Base-by-base conservation (phyloP, 2,329 filamentous ascomycete genomes). In the Hypomyces rosellus region DNA sequence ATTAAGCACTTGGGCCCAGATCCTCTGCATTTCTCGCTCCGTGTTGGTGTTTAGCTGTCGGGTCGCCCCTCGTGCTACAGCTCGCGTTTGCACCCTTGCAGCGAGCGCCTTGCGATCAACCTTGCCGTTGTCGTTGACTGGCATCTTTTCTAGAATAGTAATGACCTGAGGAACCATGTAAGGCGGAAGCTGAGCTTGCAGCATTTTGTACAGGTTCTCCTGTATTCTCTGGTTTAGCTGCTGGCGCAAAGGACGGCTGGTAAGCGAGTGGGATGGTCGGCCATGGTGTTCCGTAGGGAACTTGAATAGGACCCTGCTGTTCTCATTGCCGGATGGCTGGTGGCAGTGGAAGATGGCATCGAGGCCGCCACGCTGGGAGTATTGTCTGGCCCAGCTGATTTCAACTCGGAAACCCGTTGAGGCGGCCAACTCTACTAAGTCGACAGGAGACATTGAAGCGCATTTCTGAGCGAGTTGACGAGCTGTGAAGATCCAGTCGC, bases 351-450 rank as follows among this genome's bases (percentile, higher is more conserved):
- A 66, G 3, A 66, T 36, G 15, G 57, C 61, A 22, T 65, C 63
- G 0, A 65, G 16, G 1, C 55, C 60, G 12, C 63, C 63, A 1
- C 45, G 48, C n/a, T 60, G 61, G 7, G 55, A 54, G 16, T 50
- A 16, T 38, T 72, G 72, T 14, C 67, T 62, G 0, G 75, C 77
- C 55, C 74, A 75, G 48, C 68, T 67, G 3, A 68, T 55, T 16
- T 77, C 70, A 16, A 77, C 74, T 20, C 69, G 60, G 52, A 73
- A 78, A n/a, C 74, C 74, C 13, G 66, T 58, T 16, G 57, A 54
- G 33, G 65, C 5, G 4, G 59, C 60, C 1, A 68, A 30, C 3
- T 56, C 45, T 1, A 48, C 52, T 5, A 64, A 42, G 3, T 62
- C 60, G 6, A 49, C 11, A 1, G 56, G 51, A 1, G 54, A 56